A percentile compares a stretch with the other conserved stretches of the same genome.
Evolutionary conservation across 805 yeast species (phyloP).

Genomic region (Lipomyces yamanashiensis): DNA sequence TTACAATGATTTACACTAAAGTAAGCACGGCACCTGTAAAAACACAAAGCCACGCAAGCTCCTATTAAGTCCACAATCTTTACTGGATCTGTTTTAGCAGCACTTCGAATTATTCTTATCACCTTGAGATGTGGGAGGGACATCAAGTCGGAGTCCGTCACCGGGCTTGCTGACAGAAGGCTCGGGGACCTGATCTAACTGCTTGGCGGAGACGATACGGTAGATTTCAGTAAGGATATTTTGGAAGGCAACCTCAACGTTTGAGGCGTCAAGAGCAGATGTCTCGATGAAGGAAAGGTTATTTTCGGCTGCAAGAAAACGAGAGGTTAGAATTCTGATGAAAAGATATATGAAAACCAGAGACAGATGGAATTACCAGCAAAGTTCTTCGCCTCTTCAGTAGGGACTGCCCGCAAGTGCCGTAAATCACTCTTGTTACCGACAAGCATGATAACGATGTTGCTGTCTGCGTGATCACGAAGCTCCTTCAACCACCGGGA

Average conservation of each 20-base stretch:
- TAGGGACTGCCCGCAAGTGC: conserved; percentile 94
- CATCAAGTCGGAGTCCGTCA: conserved; percentile 86
- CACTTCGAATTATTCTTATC: conserved; percentile 60
- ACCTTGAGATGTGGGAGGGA: conserved; percentile 84
- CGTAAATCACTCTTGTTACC: conserved; percentile 96
- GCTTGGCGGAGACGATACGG: conserved; percentile 92
- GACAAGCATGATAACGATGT: conserved; percentile 92
- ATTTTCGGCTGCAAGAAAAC: conserved; percentile 62
- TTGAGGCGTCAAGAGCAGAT: conserved; percentile 89
- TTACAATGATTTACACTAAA: background rate
- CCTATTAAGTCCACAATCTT: background rate
- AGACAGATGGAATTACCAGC: conserved; percentile 50
- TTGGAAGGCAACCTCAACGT: conserved; percentile 92
- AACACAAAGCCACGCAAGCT: conserved; percentile 1
- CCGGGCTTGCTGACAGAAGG: conserved; percentile 64
- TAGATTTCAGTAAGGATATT: conserved; percentile 90
- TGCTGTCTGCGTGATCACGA: conserved; percentile 95
- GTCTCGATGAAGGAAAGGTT: conserved; percentile 93
- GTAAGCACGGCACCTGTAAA: conserved; percentile 5
- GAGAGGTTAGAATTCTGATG: background rate
- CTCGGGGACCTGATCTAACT: conserved; percentile 81
- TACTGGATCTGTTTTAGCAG: conserved; percentile 53
- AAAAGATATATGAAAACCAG: background rate
- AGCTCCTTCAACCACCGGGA: conserved; percentile 92
- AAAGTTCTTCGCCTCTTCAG: conserved; percentile 94